These are phyloP conservation scores for Fusarium veterinarium DNA, from an alignment of 2,329 filamentous ascomycete species.

Conservation along the genomic window DNA sequence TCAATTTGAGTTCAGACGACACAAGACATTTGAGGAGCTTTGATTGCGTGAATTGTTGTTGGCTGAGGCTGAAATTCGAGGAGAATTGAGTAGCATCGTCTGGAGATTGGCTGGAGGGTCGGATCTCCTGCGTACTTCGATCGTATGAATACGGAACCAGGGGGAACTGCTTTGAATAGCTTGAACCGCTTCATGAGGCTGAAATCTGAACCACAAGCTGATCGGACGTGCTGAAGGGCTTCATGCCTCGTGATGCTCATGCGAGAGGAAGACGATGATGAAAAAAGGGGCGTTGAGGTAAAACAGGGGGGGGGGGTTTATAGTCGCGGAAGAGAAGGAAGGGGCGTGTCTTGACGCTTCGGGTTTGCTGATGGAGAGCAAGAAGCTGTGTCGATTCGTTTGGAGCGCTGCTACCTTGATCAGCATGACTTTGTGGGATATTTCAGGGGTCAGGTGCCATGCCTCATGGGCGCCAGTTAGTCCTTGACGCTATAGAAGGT, in stretches of 20 bases:
- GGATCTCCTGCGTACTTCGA: neutral
- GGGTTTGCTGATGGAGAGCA: neutral
- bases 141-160: neutral
- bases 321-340: neutral
- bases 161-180: neutral
- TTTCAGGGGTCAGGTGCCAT: neutral
- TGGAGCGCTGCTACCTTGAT: neutral
- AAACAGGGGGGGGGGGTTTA: neutral
- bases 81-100: neutral
- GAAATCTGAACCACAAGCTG: rapidly evolving
- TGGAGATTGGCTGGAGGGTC: neutral
- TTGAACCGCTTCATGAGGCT: neutral
- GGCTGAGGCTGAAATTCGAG: neutral
- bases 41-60: neutral
- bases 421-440: neutral
- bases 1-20: neutral
- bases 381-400: neutral
- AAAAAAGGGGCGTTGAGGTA: neutral
- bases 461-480: neutral
- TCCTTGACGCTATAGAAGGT: neutral
- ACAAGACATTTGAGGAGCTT: neutral
- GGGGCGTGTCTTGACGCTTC: too few relatives aligned
- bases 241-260: neutral
- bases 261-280: neutral
- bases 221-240: neutral